Conservation (phyloP, 768 basidiomycete species). For the Calocybe gangraenosa region DNA sequence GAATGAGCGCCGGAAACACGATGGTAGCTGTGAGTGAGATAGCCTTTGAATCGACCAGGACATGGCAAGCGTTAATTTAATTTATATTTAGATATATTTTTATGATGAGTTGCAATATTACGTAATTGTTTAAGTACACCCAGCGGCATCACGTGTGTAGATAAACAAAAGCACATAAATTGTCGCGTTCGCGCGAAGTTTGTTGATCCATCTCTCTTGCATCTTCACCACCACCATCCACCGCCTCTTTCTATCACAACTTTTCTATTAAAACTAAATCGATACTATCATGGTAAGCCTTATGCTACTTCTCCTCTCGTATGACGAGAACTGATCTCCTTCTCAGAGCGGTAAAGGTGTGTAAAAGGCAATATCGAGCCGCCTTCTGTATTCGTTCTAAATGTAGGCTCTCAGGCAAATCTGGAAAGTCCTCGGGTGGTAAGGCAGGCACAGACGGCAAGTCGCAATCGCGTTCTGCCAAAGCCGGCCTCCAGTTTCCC, state of each 20-base stretch:
- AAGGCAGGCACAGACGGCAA: conserved; percentile 53
- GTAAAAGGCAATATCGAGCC: not conserved
- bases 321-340: conserved; percentile 4
- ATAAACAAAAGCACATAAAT: conserved; percentile 34
- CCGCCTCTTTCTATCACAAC: conserved; percentile 13
- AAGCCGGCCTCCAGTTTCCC: conserved; percentile 81
- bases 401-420: conserved; percentile 31
- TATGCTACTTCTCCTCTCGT: not conserved
- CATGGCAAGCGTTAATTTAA: conserved; percentile 15
- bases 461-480: conserved; percentile 66
- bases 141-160: conserved; percentile 25
- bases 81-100: not conserved
- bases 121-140: conserved; percentile 11
- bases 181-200: conserved; percentile 31
- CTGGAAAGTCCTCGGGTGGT: conserved; percentile 69
- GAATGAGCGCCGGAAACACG: conserved; percentile 14
- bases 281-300: conserved; percentile 23
- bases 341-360: conserved; percentile 37
- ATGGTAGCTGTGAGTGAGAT: conserved; percentile 7
- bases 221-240: conserved; percentile 32
- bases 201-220: conserved; percentile 31
- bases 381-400: conserved; percentile 2
- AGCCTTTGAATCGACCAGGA: conserved; percentile 14
- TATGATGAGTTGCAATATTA: not conserved
- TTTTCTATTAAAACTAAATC: conserved; percentile 15